These are phyloP conservation scores for Populus alba DNA, from an alignment of 345 rosid species.

Conservation along the genomic window DNA sequence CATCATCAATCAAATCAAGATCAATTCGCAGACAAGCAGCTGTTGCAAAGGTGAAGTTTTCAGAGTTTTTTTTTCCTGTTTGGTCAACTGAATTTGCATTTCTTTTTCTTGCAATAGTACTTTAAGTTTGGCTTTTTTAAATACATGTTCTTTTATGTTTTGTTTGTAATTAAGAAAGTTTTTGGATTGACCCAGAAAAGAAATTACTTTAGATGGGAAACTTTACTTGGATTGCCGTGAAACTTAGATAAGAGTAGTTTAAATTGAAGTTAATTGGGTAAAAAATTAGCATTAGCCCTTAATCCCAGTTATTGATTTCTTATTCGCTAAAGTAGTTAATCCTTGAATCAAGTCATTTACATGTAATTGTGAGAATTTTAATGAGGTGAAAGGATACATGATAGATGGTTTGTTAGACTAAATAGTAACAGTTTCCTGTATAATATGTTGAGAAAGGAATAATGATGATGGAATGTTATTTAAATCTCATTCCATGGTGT, in stretches of 20 bases:
- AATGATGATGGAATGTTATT: background rate
- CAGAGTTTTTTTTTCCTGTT: background rate
- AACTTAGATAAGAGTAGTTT: background rate
- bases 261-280: background rate
- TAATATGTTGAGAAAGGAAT: background rate
- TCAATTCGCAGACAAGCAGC: constrained; percentile 50
- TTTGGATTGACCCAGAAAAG: background rate
- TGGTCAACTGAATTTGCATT: background rate
- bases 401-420: background rate
- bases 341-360: background rate
- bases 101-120: background rate
- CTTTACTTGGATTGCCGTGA: background rate
- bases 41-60: constrained; percentile 50
- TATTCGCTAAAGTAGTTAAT: background rate
- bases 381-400: background rate
- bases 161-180: background rate
- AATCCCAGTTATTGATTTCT: background rate
- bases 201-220: no score
- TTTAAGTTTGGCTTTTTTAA: background rate
- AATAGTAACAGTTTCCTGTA: background rate
- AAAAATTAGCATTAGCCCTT: background rate
- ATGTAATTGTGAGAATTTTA: background rate
- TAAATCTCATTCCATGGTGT: background rate
- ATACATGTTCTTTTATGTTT: background rate
- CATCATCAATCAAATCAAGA: constrained; percentile 39